Conservation (phyloP, 1,284 basidiomycete genomes). For the Fistulinella cinereoalba region DNA sequence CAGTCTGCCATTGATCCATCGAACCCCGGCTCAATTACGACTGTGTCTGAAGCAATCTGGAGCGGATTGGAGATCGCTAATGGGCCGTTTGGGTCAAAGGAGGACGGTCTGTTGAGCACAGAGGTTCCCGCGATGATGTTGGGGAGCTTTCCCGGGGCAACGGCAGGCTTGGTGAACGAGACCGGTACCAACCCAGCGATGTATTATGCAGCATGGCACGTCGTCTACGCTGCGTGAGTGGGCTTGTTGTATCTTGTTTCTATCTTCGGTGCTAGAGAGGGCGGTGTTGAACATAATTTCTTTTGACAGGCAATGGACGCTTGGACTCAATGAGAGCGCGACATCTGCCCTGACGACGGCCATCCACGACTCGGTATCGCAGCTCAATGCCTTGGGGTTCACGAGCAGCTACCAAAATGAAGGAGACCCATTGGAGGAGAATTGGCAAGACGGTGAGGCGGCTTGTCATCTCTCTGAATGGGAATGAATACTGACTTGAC, state of each 20-base stretch:
- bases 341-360: conserved; percentile 3
- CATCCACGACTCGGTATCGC: conserved; percentile 10
- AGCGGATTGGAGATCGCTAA: conserved; percentile 9
- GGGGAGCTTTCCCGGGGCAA: conserved; percentile 9
- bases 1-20: conserved; percentile 9
- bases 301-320: conserved; percentile 13
- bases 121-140: not conserved
- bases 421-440: conserved; percentile 14
- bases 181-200: conserved; percentile 18
- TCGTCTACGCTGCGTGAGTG: conserved; percentile 11
- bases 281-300: not conserved
- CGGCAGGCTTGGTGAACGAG: conserved; percentile 3
- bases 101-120: not conserved
- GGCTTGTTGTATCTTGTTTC: too few relatives aligned
- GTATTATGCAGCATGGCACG: conserved; percentile 17
- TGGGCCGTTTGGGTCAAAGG: not conserved
- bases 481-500: too few relatives aligned
- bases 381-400: conserved; percentile 18
- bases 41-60: conserved; percentile 17
- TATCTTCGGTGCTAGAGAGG: too few relatives aligned
- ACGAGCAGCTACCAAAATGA: conserved; percentile 27
- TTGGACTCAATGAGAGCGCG: conserved; percentile 1
- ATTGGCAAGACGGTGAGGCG: conserved; percentile 22
- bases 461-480: not conserved
- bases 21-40: conserved; percentile 4